Evolutionary conservation across 2,329 filamentous ascomycete genomes (phyloP).

Genomic region (Ophiostoma quercus): DNA sequence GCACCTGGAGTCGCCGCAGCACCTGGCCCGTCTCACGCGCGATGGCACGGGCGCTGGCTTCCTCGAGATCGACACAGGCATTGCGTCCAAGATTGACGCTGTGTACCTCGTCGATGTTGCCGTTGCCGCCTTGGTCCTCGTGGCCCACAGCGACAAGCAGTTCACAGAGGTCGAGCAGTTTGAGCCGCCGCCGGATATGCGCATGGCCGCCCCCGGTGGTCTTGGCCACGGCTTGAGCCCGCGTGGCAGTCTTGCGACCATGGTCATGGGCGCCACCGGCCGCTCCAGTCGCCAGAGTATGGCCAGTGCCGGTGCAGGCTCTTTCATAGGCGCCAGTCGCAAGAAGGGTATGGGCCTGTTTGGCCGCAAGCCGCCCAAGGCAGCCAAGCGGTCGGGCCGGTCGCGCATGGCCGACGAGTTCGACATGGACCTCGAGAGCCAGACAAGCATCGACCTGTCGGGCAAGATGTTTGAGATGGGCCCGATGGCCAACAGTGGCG

Average conservation of each 20-base stretch:
- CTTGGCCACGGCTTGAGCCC: conserved; percentile 13
- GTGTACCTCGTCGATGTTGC: conserved; percentile 60
- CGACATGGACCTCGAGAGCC: conserved; percentile 60
- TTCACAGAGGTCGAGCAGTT: conserved; percentile 50
- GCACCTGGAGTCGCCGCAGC: conserved; percentile 57
- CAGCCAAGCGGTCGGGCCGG: conserved; percentile 25
- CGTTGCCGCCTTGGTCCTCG: conserved; percentile 54
- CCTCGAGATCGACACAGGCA: conserved; percentile 56
- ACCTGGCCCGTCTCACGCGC: conserved; percentile 55
- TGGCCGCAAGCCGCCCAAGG: conserved; percentile 25
- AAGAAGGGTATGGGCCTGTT: conserved; percentile 16
- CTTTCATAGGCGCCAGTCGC: conserved; percentile 22
- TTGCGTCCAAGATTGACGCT: conserved; percentile 54
- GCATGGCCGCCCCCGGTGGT: not conserved
- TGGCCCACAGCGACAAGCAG: conserved; percentile 53
- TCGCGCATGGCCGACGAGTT: conserved; percentile 49
- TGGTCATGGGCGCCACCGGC: conserved; percentile 28
- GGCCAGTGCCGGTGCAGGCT: not conserved
- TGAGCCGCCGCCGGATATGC: conserved; percentile 48
- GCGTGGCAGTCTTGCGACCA: conserved; percentile 27
- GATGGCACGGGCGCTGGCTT: conserved; percentile 56
- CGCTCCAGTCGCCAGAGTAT: conserved; percentile 34
- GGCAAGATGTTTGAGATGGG: conserved; percentile 39
- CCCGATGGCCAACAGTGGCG: conserved; percentile 7
- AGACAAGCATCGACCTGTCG: conserved; percentile 43